phyloP scores from a whole-genome alignment of 106 monocot genomes.

The Allium cepa region DNA sequence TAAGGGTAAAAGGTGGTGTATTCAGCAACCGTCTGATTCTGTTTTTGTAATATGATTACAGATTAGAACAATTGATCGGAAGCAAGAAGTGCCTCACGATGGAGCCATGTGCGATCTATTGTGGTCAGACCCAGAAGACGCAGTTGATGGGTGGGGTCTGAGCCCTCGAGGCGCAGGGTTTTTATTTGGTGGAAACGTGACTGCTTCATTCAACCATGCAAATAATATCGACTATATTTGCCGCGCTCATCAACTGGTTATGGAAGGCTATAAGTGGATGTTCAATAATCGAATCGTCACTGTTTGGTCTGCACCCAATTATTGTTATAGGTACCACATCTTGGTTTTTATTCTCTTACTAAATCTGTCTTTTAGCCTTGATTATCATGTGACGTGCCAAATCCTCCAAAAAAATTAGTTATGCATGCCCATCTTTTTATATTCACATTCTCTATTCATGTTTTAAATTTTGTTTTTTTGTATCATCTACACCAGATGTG shows the following conservation, averaged over 20 bases:
- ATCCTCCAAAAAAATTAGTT: not conserved
- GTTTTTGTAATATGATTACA: slow-evolving; percentile 12
- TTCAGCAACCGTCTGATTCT: no score
- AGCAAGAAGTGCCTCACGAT: slow-evolving; percentile 99
- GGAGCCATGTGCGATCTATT: slow-evolving; percentile 97
- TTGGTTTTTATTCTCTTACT: no score
- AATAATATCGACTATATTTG: slow-evolving; percentile 97
- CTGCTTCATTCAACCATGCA: slow-evolving; percentile 72
- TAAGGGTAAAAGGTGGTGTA: no score
- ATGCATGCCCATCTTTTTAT: not conserved
- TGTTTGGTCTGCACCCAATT: slow-evolving; percentile 99
- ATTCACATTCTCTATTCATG: not conserved
- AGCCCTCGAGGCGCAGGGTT: slow-evolving; percentile 96
- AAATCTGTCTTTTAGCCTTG: no score
- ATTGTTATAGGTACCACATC: slow-evolving; percentile 69
- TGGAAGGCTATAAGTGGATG: slow-evolving; percentile 99
- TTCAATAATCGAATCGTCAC: slow-evolving; percentile 97
- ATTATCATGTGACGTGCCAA: no score
- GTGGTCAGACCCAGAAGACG: slow-evolving; percentile 99
- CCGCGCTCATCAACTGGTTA: slow-evolving; percentile 96
- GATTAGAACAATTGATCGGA: slow-evolving; percentile 97
- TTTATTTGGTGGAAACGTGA: slow-evolving; percentile 86
- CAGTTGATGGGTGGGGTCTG: slow-evolving; percentile 91
- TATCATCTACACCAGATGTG: slow-evolving; percentile 41
- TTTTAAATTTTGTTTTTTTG: not conserved